Percentiles rank a stretch among this genome's conserved stretches.
Conservation (phyloP, 345 rosid genomes). For the Acer campestre region DNA sequence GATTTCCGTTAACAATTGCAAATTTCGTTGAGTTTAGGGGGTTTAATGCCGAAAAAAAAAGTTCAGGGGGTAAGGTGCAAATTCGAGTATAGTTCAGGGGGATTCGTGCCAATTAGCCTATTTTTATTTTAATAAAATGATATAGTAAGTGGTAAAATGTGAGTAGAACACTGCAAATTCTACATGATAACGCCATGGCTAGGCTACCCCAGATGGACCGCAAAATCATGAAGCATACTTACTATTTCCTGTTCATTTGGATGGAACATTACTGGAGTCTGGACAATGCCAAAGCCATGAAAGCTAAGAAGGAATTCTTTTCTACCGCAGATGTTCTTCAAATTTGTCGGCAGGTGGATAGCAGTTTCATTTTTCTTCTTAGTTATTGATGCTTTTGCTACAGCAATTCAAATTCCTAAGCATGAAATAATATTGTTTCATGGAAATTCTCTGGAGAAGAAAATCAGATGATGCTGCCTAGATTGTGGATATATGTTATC, state of each 20-base stretch:
- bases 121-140: no score
- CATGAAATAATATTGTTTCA: neutral
- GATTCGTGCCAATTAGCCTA: no score
- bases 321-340: constrained; percentile 84
- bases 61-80: no score
- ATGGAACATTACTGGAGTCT: constrained; percentile 94
- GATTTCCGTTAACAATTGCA: no score
- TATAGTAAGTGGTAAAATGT: no score
- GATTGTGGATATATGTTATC: neutral
- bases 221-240: constrained; percentile 94
- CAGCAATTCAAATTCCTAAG: neutral
- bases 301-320: constrained; percentile 81
- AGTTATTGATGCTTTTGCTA: constrained; percentile 9
- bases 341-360: constrained; percentile 84
- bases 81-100: no score
- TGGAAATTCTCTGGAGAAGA: no score
- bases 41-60: no score
- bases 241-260: constrained; percentile 95
- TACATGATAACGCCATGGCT: constrained; percentile 3
- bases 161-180: no score
- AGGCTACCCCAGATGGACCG: constrained; percentile 79
- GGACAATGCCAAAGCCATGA: constrained; percentile 80
- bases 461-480: neutral
- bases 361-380: neutral
- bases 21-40: no score